Conservation (phyloP, 805 yeast genomes). For the Saitoella complicata region DNA sequence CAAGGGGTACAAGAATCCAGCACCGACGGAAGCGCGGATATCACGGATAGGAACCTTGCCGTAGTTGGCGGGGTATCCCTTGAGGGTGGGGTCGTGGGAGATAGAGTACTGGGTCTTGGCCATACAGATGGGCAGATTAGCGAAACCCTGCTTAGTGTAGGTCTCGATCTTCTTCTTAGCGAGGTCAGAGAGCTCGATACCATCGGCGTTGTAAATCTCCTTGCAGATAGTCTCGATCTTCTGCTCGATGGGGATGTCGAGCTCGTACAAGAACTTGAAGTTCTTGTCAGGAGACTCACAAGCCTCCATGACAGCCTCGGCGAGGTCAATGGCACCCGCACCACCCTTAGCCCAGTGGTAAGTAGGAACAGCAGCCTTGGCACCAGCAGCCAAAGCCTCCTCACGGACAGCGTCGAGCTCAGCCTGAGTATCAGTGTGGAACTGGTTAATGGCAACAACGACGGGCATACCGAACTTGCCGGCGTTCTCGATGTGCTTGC, state of each 20-base stretch:
- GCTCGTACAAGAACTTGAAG: constrained; percentile 52
- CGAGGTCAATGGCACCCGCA: constrained; percentile 68
- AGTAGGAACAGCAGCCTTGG: constrained; percentile 74
- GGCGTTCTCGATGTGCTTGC: constrained; percentile 79
- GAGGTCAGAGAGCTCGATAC: constrained; percentile 62
- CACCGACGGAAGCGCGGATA: constrained; percentile 87
- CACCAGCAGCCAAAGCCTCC: constrained; percentile 83
- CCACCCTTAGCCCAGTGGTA: constrained; percentile 97
- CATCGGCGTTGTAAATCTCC: constrained; percentile 85
- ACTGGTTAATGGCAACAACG: constrained; percentile 83
- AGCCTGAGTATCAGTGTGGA: constrained; percentile 63
- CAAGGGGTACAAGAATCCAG: constrained; percentile 88
- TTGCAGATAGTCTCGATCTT: constrained; percentile 66
- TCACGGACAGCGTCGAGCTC: constrained; percentile 68
- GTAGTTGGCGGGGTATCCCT: constrained; percentile 92
- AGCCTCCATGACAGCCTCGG: constrained; percentile 67
- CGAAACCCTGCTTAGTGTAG: constrained; percentile 77
- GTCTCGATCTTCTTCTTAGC: constrained; percentile 70
- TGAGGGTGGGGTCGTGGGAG: constrained; percentile 82
- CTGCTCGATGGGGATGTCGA: constrained; percentile 53
- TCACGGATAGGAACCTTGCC: constrained; percentile 78
- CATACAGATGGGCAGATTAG: constrained; percentile 81
- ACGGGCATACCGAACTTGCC: constrained; percentile 78
- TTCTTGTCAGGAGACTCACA: constrained; percentile 27
- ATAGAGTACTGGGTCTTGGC: constrained; percentile 96